A percentile compares a stretch with the other conserved stretches of the same genome.
phyloP scores from a whole-genome alignment of 108 stramenopile species.

The Skeletonema tropicum region DNA sequence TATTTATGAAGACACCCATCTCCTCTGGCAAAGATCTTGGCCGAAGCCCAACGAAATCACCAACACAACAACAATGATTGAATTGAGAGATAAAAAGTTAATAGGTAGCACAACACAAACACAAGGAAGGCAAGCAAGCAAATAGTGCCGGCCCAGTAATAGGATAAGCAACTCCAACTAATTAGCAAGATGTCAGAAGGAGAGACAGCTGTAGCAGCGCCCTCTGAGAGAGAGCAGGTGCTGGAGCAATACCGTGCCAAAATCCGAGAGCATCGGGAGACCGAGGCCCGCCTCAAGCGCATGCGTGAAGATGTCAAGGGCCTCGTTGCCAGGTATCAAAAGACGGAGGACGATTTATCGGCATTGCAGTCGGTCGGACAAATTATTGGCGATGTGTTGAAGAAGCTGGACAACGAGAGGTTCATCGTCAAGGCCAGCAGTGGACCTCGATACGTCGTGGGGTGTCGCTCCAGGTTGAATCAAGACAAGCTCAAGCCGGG shows the following conservation, averaged over 20 bases:
- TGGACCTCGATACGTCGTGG: conserved; percentile 98
- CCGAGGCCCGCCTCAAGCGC: conserved; percentile 90
- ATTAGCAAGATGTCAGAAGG: conserved; percentile 17
- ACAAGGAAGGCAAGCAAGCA: too few relatives aligned
- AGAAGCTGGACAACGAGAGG: conserved; percentile 92
- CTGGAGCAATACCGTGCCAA: conserved; percentile 91
- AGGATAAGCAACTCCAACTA: neutral
- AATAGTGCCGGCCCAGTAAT: too few relatives aligned
- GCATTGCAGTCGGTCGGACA: conserved; percentile 96
- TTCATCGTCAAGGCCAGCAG: conserved; percentile 98
- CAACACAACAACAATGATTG: too few relatives aligned
- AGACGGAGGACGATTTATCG: conserved; percentile 95
- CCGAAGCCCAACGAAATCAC: too few relatives aligned
- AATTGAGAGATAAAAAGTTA: too few relatives aligned
- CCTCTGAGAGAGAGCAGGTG: conserved; percentile 85
- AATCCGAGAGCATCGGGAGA: conserved; percentile 93
- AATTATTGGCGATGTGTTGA: conserved; percentile 98
- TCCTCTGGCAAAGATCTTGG: too few relatives aligned
- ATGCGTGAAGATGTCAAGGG: conserved; percentile 89
- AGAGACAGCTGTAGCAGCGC: conserved; percentile 16
- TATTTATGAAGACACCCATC: too few relatives aligned
- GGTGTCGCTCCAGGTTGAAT: conserved; percentile 91
- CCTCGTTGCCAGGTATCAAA: conserved; percentile 89
- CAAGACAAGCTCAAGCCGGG: conserved; percentile 93
- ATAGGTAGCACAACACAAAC: too few relatives aligned